A percentile compares a stretch with the other conserved stretches of the same genome.
Evolutionary conservation across 2,329 filamentous ascomycete species (phyloP).

Genomic region (Didymella lethalis): DNA sequence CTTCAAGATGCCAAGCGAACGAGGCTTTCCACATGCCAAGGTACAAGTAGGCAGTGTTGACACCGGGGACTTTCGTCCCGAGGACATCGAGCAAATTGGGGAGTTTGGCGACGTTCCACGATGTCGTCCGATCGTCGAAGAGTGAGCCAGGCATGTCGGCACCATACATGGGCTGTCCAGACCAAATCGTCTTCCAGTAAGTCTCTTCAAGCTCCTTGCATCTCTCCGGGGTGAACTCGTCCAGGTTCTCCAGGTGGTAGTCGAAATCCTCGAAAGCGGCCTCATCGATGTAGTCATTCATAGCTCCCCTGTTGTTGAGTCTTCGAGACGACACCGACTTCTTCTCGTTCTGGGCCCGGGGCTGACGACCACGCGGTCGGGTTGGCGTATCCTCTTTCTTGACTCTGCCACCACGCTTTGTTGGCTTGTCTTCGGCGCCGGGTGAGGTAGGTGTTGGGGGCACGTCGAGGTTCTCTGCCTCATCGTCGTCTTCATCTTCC

Average conservation of each 20-base stretch:
- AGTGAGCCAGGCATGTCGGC: constrained; percentile 96
- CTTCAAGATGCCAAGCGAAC: constrained; percentile 98
- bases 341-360: constrained; percentile 49
- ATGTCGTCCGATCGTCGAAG: constrained; percentile 83
- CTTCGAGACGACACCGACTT: constrained; percentile 84
- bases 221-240: constrained; percentile 88
- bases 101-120: constrained; percentile 94
- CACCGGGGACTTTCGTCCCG: constrained; percentile 93
- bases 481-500: constrained; percentile 48
- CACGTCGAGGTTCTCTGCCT: constrained; percentile 43
- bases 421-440: constrained; percentile 47
- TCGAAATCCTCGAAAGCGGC: constrained; percentile 90
- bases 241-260: constrained; percentile 81
- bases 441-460: constrained; percentile 56
- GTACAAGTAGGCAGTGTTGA: constrained; percentile 97
- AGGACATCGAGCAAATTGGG: constrained; percentile 93
- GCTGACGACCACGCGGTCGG: constrained; percentile 64
- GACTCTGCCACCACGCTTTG: constrained; percentile 29
- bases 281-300: constrained; percentile 82
- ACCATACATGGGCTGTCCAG: constrained; percentile 92
- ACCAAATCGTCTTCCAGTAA: constrained; percentile 98
- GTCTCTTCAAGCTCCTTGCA: constrained; percentile 93
- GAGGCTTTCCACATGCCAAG: constrained; percentile 99
- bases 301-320: constrained; percentile 83
- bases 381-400: constrained; percentile 58